Evolutionary conservation across 192 early-diverging fungal species (phyloP), one percentile per base, ranked within the genome.

Genomic region (Coemansia sp.): DNA sequence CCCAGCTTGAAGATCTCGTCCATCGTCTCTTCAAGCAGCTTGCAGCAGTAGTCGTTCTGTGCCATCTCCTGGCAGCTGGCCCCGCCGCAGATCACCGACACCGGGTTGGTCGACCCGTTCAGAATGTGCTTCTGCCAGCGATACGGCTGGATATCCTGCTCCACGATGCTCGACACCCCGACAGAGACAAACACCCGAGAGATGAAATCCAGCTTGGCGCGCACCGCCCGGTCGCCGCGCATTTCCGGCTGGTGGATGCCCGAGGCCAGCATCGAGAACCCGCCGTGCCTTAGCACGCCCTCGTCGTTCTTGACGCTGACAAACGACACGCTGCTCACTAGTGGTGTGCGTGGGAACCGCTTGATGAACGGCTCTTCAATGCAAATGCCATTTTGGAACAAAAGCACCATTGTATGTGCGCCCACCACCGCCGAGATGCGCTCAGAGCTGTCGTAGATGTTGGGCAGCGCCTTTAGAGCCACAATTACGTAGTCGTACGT

Each of bases 51-150:
- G 7, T 30, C 19, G 45, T 76, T 64, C 15, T 35, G 31, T 32
- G 55, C 62, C 67, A 76, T 76, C 15, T 68, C 61, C 50, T 70
- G 67, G 62, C 65, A 68, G 31, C 67, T 70, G 10, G 58, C 51
- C 0, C 67, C 67, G 29, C 56, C 58, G 46, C 62, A 70, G 22
- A 76, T 59, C 1, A 76, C 73, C 8, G 73, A 76, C 0, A 77
- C 68, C 2, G 74, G 74, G 47, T 77, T 77, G 0, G 68, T 70
- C 3, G 62, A 64, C 2, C 67, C 74, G 14, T 77, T 77, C 21
- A 70, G 47, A 9, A 77, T 67, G 11, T 77, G 74, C 17, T 77
- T 77, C 42, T 70, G 74, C 74, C 74, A 77, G 19, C 74, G 53
- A 31, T 70, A 77, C 30, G 62, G 68, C 74, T 77, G 74, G 20